Evolutionary conservation across 192 early-diverging fungal genomes (phyloP), one percentile per base, ranked within the genome.

Genomic region (Umbelopsis sp.): DNA sequence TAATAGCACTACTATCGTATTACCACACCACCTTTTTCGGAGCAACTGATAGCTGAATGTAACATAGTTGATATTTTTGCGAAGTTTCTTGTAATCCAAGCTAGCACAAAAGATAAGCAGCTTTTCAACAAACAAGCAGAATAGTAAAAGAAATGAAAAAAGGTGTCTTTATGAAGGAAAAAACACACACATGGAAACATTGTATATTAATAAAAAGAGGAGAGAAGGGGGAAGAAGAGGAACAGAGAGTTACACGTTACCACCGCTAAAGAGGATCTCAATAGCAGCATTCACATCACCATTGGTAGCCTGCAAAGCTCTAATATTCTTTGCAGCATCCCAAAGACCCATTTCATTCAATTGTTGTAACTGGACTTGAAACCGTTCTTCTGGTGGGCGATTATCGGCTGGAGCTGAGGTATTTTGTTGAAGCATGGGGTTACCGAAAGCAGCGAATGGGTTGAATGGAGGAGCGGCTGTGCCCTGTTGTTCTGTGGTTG

Each of bases 221-320:
- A 49, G 14, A 20, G 14, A 21, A 49, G 56, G 14, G 2, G 32
- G 51, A 25, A n/a, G 4, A 62, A 26, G 59, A 44, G n/a, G 41
- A 56, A 44, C 17, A 31, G 69, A n/a, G 50, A 69, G 21, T 81
- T 72, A 86, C 17, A 81, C 38, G 24, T 12, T 81, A 1, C 65
- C 78, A 62, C 38, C 38, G 5, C 72, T 81, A 65, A 95, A 91
- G 25, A 95, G 66, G 80, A 85, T 87, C 74, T 99, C 98, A 50
- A 98, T 90, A n/a, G 98, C 98, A 5, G 92, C 94, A 71, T 96
- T 85, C 20, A 98, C 96, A 76, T 98, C 93, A 41, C 98, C 98
- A 20, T 87, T 85, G 14, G 94, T 90, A 44, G 87, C 77, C 22
- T 86, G 82, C 70, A 99, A 84, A 0, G 93, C 97, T 45, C 94